Conservation (phyloP, 768 basidiomycete species). For the Mycena belliarum region DNA sequence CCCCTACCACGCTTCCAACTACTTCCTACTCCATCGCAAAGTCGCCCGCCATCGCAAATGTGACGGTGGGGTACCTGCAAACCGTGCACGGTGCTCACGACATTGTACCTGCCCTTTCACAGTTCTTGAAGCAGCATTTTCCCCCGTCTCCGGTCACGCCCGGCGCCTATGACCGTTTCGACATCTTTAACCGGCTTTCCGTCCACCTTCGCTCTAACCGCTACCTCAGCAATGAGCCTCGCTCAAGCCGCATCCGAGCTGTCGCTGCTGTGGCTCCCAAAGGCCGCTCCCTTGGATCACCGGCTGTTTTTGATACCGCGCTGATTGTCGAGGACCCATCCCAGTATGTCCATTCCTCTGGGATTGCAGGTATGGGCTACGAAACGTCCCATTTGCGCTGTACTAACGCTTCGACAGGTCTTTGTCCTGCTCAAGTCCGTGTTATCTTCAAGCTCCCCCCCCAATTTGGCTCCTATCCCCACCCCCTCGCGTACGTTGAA, state of each 20-base stretch:
- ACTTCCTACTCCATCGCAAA: background rate
- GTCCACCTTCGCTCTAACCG: background rate
- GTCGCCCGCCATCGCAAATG: background rate
- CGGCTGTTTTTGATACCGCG: background rate
- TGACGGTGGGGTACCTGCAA: background rate
- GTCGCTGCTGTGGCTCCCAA: background rate
- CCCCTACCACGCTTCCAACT: background rate
- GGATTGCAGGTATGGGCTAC: background rate
- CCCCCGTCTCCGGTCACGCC: background rate
- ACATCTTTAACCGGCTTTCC: background rate
- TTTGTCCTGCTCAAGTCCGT: background rate
- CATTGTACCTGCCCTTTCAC: background rate
- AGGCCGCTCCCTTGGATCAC: background rate
- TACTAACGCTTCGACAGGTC: background rate
- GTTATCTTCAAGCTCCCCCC: background rate
- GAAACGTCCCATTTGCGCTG: background rate
- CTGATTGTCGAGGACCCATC: background rate
- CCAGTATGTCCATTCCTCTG: background rate
- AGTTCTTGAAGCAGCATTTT: background rate
- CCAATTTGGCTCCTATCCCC: background rate
- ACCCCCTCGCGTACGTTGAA: background rate
- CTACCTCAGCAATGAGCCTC: background rate
- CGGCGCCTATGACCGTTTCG: background rate
- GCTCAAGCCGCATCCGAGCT: background rate
- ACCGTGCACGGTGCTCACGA: background rate